Conservation (phyloP, 1,139 yeast species). For the Blastobotrys elegans region DNA sequence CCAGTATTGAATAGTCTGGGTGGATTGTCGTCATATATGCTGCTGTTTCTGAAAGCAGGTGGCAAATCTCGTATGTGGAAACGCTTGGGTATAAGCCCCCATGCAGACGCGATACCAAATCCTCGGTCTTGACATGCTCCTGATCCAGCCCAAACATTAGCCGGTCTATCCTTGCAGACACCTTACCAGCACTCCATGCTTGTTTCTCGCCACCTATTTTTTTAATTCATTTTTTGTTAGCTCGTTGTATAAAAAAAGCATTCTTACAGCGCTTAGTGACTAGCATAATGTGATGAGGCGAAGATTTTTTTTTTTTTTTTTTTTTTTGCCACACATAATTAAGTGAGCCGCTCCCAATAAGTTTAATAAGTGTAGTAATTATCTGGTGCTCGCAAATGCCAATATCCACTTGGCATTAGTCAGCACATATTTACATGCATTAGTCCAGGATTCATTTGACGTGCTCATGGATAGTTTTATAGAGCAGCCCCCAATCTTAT, state of each 20-base stretch:
- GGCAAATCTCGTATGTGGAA: slow-evolving; percentile 69
- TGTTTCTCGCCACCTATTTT: slow-evolving; percentile 66
- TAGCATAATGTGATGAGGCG: slow-evolving; percentile 37
- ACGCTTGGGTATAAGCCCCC: slow-evolving; percentile 82
- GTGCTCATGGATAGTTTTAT: slow-evolving; percentile 61
- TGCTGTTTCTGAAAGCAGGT: slow-evolving; percentile 82
- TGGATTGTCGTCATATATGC: slow-evolving; percentile 86
- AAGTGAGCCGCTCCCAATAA: background rate
- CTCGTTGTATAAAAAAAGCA: background rate
- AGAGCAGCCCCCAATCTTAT: slow-evolving; percentile 72
- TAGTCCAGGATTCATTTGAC: slow-evolving; percentile 81
- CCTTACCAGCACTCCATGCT: slow-evolving; percentile 65
- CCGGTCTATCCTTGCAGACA: slow-evolving; percentile 38
- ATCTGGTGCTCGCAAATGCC: slow-evolving; percentile 33
- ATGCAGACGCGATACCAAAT: slow-evolving; percentile 64
- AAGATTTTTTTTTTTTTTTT: background rate
- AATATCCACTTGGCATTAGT: slow-evolving; percentile 50
- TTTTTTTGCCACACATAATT: background rate
- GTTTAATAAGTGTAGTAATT: background rate
- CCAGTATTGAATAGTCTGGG: slow-evolving; percentile 81
- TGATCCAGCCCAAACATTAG: slow-evolving; percentile 64
- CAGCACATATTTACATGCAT: slow-evolving; percentile 75
- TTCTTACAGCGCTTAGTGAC: slow-evolving; percentile 46
- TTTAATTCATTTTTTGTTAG: background rate
- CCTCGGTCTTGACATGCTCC: slow-evolving; percentile 62